Base-by-base conservation (phyloP, 2,329 filamentous ascomycete genomes). In the Fusarium xylarioides region DNA sequence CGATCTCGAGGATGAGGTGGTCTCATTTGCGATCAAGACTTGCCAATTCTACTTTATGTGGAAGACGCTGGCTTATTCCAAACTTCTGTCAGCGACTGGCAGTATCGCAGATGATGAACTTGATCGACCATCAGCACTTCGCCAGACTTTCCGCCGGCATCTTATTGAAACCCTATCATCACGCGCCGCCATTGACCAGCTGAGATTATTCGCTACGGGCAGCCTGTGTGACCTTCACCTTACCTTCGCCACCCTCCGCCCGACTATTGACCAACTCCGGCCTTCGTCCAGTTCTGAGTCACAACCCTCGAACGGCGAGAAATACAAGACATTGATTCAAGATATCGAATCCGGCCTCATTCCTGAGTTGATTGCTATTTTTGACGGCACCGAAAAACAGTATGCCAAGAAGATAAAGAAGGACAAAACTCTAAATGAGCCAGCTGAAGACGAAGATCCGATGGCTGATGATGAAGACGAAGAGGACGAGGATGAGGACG, bases 21-120 rank as follows among this genome's bases (percentile, higher is more conserved):
- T 94, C 11, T 86, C 90, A 4, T 92, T 91, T 76, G 92, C 94
- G 35, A 92, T 97, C 77, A 92, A 93, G 73, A 88, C 91, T 4
- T 87, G 92, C 56, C 87, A 95, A 52, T 94, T 97, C 82, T 98
- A 98, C 83, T 97, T 98, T 80, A 94, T 97, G 90, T 99, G 96
- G 96, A 95, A 96, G 79, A 88, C 92, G 28, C 89, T 90, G 59
- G 85, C 87, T 58, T 78, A 94, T 68, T 85, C 86, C 70, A 84
- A 86, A 60, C 81, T 87, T 21, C 81, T 93, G 40, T 83, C 86
- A 21, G 85, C 86, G 32, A 87, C 90, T 47, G 86, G 85, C 8
- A 87, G 83, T 58, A 81, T 94, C 61, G 78, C 89, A 3, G 85
- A 89, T 55, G 81, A 84, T 11, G 88, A 90, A 12, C 84, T 95